Conservation (phyloP, 2,329 filamentous ascomycete genomes). For the Monosporascus sp. region DNA sequence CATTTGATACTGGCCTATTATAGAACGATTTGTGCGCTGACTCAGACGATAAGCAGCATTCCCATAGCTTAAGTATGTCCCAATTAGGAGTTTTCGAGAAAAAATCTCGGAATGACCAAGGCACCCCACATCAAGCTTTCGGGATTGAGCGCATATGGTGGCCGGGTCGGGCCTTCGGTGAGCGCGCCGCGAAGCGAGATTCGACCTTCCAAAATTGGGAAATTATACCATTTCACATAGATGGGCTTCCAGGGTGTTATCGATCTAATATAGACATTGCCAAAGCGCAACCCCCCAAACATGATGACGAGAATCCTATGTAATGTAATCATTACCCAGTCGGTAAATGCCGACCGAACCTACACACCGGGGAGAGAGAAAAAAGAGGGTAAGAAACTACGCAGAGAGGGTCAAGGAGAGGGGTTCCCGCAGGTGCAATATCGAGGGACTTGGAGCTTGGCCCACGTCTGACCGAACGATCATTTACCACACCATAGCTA, state of each 20-base stretch:
- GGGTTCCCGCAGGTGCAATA: not conserved
- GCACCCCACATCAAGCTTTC: not conserved
- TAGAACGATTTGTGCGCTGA: no score
- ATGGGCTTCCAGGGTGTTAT: conserved; percentile 1
- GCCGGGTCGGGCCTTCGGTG: conserved; percentile 19
- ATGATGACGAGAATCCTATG: conserved; percentile 10
- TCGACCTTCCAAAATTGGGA: conserved; percentile 21
- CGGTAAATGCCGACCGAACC: not conserved
- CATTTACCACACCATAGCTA: conserved; percentile 2
- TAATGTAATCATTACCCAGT: conserved; percentile 13
- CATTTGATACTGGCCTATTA: no score
- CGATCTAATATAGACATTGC: conserved; percentile 8
- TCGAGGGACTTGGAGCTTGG: conserved; percentile 5
- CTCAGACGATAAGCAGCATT: no score
- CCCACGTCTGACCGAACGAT: conserved; percentile 18
- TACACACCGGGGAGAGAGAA: not conserved
- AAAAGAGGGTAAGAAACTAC: not conserved
- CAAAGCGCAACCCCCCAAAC: conserved; percentile 14
- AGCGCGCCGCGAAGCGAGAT: conserved; percentile 14
- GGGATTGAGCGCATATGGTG: not conserved
- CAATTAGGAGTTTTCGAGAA: no score
- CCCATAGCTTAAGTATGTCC: no score
- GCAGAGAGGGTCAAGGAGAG: not conserved
- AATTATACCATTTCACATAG: conserved; percentile 8
- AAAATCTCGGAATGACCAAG: no score